Conservation (phyloP, 139 green algal species). For the Penium margaritaceum region DNA sequence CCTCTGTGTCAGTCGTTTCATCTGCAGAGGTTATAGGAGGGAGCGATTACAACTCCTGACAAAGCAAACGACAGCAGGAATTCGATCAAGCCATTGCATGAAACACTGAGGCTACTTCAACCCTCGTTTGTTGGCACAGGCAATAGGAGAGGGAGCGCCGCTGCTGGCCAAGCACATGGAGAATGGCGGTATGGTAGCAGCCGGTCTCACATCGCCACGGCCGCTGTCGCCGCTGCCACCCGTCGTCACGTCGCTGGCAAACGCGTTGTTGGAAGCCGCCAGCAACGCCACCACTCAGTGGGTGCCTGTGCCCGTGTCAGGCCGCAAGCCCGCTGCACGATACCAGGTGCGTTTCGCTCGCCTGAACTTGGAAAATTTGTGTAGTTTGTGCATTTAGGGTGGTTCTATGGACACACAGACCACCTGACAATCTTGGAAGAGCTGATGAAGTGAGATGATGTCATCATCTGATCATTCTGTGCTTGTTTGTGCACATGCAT, state of each 20-base stretch:
- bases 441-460: not conserved
- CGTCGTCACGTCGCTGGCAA: not conserved
- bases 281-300: not conserved
- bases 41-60: too few species aligned
- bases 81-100: too few species aligned
- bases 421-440: not conserved
- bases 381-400: too few species aligned
- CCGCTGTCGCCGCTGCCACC: not conserved
- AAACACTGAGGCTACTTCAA: not conserved
- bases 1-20: too few species aligned
- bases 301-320: not conserved
- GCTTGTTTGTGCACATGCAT: too few species aligned
- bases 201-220: not conserved
- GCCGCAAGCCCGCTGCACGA: conserved; percentile 5
- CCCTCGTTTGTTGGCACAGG: too few species aligned
- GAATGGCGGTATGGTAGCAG: not conserved
- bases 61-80: too few species aligned
- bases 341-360: not conserved
- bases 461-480: not conserved
- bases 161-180: not conserved
- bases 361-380: not conserved
- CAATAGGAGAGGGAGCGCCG: too few species aligned
- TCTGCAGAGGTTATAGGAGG: too few species aligned
- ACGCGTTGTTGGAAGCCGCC: not conserved
- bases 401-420: too few species aligned